phyloP scores from a whole-genome alignment of 2,329 filamentous ascomycete genomes.

The Lasiodiplodia sp. region DNA sequence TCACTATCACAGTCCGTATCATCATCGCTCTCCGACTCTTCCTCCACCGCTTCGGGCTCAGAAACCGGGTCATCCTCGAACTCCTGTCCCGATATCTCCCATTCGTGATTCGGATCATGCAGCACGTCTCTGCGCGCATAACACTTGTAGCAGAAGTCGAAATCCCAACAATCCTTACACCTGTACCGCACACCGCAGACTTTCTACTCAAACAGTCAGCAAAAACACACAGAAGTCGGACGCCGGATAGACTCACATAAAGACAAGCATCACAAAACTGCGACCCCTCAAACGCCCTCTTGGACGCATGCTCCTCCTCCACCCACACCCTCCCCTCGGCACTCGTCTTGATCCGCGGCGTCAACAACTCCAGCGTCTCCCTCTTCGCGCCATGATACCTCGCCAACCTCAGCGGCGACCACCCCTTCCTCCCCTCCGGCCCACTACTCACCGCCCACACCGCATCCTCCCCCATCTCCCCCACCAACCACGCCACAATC shows the following conservation, averaged over 20 bases:
- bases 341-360: not conserved
- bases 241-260: not conserved
- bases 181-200: conserved; percentile 5
- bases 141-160: conserved; percentile 29
- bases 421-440: not conserved
- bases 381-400: not conserved
- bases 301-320: not conserved
- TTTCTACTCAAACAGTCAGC: too few relatives aligned
- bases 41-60: not conserved
- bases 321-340: not conserved
- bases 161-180: conserved; percentile 23
- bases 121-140: not conserved
- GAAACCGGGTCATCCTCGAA: not conserved
- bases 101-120: conserved; percentile 1
- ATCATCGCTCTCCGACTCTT: not conserved
- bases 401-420: not conserved
- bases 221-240: too few relatives aligned
- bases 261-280: not conserved
- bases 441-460: not conserved
- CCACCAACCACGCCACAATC: not conserved
- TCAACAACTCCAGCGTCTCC: not conserved
- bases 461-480: not conserved
- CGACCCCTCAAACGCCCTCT: not conserved
- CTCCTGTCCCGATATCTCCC: not conserved
- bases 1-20: not conserved